Conservation (phyloP, 306 rosid species). For the Castanea sativa region DNA sequence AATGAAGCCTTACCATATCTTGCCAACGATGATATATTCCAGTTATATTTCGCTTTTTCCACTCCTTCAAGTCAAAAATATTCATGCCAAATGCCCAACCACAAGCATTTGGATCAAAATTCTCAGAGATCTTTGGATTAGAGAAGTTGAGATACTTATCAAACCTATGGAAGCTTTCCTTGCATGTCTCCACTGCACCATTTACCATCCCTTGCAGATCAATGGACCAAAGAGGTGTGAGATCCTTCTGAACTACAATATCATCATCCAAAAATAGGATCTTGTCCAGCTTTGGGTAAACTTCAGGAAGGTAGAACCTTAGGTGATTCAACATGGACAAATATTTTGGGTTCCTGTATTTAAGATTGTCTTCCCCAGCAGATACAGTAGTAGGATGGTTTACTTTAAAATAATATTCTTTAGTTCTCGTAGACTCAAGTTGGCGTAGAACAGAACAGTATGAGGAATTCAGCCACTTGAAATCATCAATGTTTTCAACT, state of each 20-base stretch:
- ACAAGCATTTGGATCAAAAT: conserved; percentile 90
- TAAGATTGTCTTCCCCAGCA: conserved; percentile 76
- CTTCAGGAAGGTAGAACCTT: conserved; percentile 94
- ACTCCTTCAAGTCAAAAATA: conserved; percentile 90
- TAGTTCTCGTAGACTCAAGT: conserved; percentile 85
- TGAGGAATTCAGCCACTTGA: conserved; percentile 96
- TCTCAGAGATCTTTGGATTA: conserved; percentile 72
- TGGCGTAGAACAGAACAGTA: conserved; percentile 96
- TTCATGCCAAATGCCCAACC: conserved; percentile 99
- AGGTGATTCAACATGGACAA: conserved; percentile 92
- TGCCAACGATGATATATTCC: conserved; percentile 96
- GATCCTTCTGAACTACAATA: conserved; percentile 93
- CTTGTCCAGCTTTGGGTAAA: conserved; percentile 87
- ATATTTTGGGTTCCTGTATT: conserved; percentile 93
- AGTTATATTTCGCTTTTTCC: conserved; percentile 87
- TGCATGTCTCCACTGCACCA: conserved; percentile 99
- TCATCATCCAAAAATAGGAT: conserved; percentile 94
- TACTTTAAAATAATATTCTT: conserved; percentile 95
- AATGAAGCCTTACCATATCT: conserved; percentile 61
- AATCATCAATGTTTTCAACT: conserved; percentile 86
- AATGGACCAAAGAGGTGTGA: conserved; percentile 85
- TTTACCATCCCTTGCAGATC: conserved; percentile 90
- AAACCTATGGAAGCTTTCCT: conserved; percentile 97
- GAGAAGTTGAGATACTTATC: conserved; percentile 96
- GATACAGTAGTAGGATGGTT: conserved; percentile 87